Evolutionary conservation across 2,329 filamentous ascomycete genomes (phyloP).

Genomic region (Grosmannia clavigera): DNA sequence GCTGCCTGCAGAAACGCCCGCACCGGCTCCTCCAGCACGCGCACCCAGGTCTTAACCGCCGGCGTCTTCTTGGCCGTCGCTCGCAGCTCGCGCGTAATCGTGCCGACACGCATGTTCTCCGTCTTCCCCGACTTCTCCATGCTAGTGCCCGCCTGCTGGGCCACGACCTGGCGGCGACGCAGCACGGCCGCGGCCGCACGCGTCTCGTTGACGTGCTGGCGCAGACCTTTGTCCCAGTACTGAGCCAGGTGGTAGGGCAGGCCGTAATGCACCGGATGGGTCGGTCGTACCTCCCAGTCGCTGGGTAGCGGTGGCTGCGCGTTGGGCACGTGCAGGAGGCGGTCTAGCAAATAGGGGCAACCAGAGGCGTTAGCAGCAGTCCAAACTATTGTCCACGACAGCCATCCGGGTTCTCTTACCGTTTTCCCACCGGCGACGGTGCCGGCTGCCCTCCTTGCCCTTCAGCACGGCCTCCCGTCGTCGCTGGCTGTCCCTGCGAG

Average conservation of each 20-base stretch:
- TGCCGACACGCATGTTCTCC: constrained; percentile 26
- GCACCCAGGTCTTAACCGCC: constrained; percentile 67
- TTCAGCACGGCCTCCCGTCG: constrained; percentile 66
- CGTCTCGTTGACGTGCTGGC: constrained; percentile 37
- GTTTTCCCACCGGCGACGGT: constrained; percentile 89
- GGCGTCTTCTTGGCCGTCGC: constrained; percentile 68
- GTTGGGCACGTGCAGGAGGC: constrained; percentile 74
- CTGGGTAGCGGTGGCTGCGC: constrained; percentile 66
- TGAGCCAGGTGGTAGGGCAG: constrained; percentile 82
- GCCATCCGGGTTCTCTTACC: constrained; percentile 33
- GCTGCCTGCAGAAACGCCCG: constrained; percentile 56
- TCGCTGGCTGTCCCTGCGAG: constrained; percentile 40
- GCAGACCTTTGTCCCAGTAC: constrained; percentile 59
- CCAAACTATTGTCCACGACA: background rate
- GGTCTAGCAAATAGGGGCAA: constrained; percentile 45
- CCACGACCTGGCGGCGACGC: constrained; percentile 31
- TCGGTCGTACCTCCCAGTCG: constrained; percentile 76
- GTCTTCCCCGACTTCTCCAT: background rate
- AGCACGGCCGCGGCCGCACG: constrained; percentile 25
- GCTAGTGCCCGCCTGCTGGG: constrained; percentile 22
- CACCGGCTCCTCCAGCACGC: constrained; percentile 75
- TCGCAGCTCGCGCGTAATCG: constrained; percentile 69
- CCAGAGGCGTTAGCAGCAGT: background rate
- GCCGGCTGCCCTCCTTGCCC: constrained; percentile 80
- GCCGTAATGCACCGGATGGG: constrained; percentile 58